Evolutionary conservation across 495 filamentous ascomycete genomes (phyloP).

Genomic region (Aspergillus haitiensis): DNA sequence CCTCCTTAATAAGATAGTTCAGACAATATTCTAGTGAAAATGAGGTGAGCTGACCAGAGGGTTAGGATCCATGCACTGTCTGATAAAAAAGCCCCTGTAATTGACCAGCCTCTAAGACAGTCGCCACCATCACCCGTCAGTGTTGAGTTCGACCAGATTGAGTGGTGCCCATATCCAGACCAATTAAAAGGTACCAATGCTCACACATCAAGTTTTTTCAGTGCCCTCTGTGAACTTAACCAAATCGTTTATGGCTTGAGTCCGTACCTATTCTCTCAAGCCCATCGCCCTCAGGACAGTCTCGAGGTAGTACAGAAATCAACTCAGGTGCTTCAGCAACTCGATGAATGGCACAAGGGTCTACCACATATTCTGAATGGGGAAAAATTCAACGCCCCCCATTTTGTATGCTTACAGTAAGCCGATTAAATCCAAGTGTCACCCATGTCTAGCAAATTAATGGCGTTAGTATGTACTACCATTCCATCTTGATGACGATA

Average conservation of each 20-base stretch:
- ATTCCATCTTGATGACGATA: slow-evolving; percentile 29
- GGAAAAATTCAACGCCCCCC: slow-evolving; percentile 26
- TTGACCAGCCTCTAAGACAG: slow-evolving; percentile 16
- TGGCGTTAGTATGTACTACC: slow-evolving; percentile 30
- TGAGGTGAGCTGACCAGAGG: slow-evolving; percentile 9
- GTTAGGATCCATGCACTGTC: slow-evolving; percentile 28
- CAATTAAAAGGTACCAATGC: slow-evolving; percentile 19
- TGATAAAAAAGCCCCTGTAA: slow-evolving; percentile 25
- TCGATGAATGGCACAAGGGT: slow-evolving; percentile 27
- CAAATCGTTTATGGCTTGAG: slow-evolving; percentile 29
- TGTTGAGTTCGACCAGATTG: slow-evolving; percentile 23
- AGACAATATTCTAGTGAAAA: neutral
- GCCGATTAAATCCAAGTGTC: neutral
- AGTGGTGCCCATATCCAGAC: slow-evolving; percentile 35
- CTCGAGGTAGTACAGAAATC: slow-evolving; percentile 18
- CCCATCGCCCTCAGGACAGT: slow-evolving; percentile 8
- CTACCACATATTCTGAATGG: slow-evolving; percentile 27
- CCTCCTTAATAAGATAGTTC: neutral
- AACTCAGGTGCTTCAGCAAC: slow-evolving; percentile 22
- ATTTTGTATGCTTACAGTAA: slow-evolving; percentile 38
- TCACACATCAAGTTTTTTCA: slow-evolving; percentile 32
- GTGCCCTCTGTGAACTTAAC: slow-evolving; percentile 26
- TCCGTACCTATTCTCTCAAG: slow-evolving; percentile 22
- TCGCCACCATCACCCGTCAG: slow-evolving; percentile 13
- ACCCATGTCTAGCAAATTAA: slow-evolving; percentile 2